Base-by-base conservation (phyloP, 495 filamentous ascomycete genomes). In the Clohesyomyces aquaticus region DNA sequence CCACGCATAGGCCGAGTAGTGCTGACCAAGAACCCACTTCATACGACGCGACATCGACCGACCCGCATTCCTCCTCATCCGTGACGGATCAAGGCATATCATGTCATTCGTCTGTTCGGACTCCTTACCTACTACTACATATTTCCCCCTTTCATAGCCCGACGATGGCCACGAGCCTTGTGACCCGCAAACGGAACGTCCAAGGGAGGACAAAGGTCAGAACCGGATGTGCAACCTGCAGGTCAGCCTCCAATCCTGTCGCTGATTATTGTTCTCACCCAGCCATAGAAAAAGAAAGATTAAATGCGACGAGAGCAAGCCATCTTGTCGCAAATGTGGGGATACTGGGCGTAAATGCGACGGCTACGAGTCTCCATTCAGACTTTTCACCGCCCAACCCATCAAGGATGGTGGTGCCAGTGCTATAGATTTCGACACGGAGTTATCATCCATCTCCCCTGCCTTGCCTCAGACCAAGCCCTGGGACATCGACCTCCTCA, bases 301-400 rank as follows among this genome's bases (percentile, higher is more conserved):
- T 32, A 61, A 61, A 61, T 61, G 59, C 35, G 67, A 67, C 66
- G 69, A 75, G 64, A 69, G 66, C 63, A 73, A 73, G 65, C 71
- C 71, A 47, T 76, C 63, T 57, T 75, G 67, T 61, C 62, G 71
- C 64, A 70, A 54, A 61, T 72, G 73, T 72, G 41, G 57, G 35
- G 28, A 38, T 42, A 67, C 65, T 51, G 65, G 65, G 51, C 65
- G 65, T 43, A 63, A 35, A 50, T 67, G 65, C 65, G 65, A 67
- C 48, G 65, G 65, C 59, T 69, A 74, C 71, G 71, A 72, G 38
- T 74, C 72, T 56, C 72, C 67, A 51, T 74, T 73, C 66, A 72
- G 66, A 53, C 18, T 61, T 43, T 63, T 55, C 26, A 63, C 60
- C 41, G 38, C 35, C 49, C 38, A 63, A 55, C 19, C 41, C 23